These are phyloP conservation scores for Kodamaea suecica DNA, from an alignment of 1,139 yeast species.

Conservation along the genomic window DNA sequence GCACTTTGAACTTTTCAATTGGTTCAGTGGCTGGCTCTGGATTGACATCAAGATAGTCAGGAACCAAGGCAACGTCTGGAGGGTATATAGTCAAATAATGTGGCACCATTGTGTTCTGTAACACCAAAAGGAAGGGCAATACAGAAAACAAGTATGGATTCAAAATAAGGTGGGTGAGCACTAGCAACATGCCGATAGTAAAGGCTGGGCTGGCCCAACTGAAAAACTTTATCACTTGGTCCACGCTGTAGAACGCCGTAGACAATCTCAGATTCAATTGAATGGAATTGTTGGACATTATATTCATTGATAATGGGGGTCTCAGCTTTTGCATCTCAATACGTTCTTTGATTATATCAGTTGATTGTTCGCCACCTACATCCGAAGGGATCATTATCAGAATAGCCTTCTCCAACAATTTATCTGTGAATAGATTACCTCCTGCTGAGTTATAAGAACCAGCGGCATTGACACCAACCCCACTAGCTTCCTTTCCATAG, in stretches of 20 bases:
- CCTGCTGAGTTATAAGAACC: too few species aligned
- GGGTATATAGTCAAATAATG: constrained; percentile 52
- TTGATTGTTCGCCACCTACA: constrained; percentile 40
- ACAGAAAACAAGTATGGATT: constrained; percentile 57
- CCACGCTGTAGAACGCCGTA: constrained; percentile 57
- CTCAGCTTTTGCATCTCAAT: constrained; percentile 57
- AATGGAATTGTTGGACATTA: constrained; percentile 69
- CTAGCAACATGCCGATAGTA: constrained; percentile 57
- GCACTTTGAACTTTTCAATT: constrained; percentile 45
- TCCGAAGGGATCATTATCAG: constrained; percentile 70
- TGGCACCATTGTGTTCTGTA: constrained; percentile 64
- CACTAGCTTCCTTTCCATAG: constrained; percentile 1
- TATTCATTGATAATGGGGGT: constrained; percentile 66
- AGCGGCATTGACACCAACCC: neutral
- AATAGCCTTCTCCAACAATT: constrained; percentile 64
- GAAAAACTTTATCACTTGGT: constrained; percentile 50
- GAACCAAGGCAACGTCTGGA: constrained; percentile 30
- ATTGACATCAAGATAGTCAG: constrained; percentile 31
- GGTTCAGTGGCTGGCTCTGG: constrained; percentile 56
- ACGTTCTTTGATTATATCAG: constrained; percentile 42
- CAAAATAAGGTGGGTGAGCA: constrained; percentile 57
- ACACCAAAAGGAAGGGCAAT: constrained; percentile 52
- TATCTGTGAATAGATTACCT: constrained; percentile 48
- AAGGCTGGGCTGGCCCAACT: constrained; percentile 65
- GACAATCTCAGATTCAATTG: constrained; percentile 64